Evolutionary conservation across 2,329 filamentous ascomycete species (phyloP), one percentile per base, ranked within the genome.

Genomic region (Trichoderma sp.): DNA sequence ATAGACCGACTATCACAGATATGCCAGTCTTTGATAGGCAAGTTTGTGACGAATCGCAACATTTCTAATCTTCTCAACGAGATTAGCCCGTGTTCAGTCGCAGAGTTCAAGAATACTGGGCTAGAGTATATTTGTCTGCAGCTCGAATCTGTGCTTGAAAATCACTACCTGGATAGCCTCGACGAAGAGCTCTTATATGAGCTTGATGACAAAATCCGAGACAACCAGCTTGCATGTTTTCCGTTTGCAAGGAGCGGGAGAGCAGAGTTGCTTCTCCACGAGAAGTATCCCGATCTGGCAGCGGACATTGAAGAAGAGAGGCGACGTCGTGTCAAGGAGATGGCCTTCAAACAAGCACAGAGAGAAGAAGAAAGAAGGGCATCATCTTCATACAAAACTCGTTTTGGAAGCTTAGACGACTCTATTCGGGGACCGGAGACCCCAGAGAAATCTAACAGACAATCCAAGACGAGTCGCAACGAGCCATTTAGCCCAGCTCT

Each of bases 61-160:
- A 91, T 97, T 31, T 92, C 92, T 70, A 89, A 91, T 64, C 84
- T 98, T 19, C 84, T 99, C 13, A 97, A 97, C 76, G 91, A 91
- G 2, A 91, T 97, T 70, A 92, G 93, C 56, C 92, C 92, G 3
- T 97, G 92, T 76, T 91, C 91, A 0, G 89, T 97, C 6, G 88
- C 88, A 0, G 89, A 92, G 68, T 97, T 99, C 82, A 97, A 97
- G 79, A 88, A 96, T 73, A 91, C 92, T 11, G 92, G 92, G 0
- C 83, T 98, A 35, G 93, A 97, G 77, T 99, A 97, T 76, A 89
- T 97, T 27, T 97, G 94, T 75, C 83, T 97, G 56, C 96, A 97
- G 75, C 84, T 98, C 69, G 96, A 99, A 79, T 89, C 90, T 7
- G 93, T 98, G 86, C 88, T 99, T 62, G 94, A 97, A 76, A 97